Evolutionary conservation across 441 rosid genomes (phyloP).

Genomic region (Adansonia grandidieri): DNA sequence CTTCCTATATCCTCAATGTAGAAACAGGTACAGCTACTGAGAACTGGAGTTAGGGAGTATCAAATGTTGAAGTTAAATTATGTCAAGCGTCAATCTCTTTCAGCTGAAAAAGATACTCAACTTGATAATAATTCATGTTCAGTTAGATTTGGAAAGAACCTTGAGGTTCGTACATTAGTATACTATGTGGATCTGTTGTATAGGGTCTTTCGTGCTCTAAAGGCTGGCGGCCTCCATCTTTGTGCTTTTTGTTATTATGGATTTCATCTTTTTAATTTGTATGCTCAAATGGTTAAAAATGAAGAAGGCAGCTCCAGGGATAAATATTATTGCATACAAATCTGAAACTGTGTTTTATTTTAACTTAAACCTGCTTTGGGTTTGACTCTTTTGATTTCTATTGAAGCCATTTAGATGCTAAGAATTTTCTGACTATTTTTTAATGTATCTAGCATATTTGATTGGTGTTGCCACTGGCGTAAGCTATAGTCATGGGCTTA

Average conservation of each 20-base stretch:
- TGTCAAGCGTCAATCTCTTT: slow-evolving; percentile 33
- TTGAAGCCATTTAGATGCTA: background rate
- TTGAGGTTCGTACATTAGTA: slow-evolving; percentile 51
- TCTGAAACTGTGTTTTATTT: background rate
- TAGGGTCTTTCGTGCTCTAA: slow-evolving; percentile 12
- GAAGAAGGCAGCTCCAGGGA: background rate
- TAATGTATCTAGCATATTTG: background rate
- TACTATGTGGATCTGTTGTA: slow-evolving; percentile 27
- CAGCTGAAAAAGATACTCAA: slow-evolving; percentile 36
- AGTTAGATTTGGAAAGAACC: slow-evolving; percentile 36
- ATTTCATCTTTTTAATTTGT: background rate
- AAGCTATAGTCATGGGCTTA: background rate
- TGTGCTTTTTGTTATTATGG: background rate
- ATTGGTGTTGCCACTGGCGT: background rate
- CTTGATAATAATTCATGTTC: slow-evolving; percentile 32
- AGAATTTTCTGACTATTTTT: background rate
- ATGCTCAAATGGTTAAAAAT: background rate
- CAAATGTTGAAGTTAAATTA: slow-evolving; percentile 55
- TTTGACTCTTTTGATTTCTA: background rate
- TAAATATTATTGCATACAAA: background rate
- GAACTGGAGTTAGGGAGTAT: slow-evolving; percentile 54
- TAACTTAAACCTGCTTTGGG: background rate
- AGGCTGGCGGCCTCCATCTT: background rate
- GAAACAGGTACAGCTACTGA: slow-evolving; percentile 56
- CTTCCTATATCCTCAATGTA: slow-evolving; percentile 43